Conservation (phyloP, 495 filamentous ascomycete genomes). For the Daldinia caldariorum region DNA sequence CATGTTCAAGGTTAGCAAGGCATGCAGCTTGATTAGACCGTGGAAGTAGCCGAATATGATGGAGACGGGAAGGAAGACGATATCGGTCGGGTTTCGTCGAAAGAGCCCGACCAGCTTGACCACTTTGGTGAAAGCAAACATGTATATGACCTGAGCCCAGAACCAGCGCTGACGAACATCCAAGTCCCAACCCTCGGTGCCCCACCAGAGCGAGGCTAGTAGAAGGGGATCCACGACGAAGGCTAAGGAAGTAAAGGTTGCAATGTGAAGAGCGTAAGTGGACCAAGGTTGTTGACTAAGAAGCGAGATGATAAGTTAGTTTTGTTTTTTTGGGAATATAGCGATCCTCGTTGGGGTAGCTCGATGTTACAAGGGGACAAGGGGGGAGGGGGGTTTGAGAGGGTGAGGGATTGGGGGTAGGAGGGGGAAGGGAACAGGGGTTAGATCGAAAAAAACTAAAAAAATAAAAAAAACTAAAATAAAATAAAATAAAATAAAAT, state of each 20-base stretch:
- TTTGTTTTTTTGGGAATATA: not conserved
- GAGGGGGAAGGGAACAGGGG: constrained; percentile 9
- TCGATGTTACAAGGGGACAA: constrained; percentile 7
- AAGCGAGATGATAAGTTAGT: constrained; percentile 30
- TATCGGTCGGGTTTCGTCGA: constrained; percentile 64
- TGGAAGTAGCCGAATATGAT: constrained; percentile 70
- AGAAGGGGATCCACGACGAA: constrained; percentile 64
- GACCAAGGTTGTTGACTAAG: constrained; percentile 66
- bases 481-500: too few species aligned
- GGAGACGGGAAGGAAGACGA: constrained; percentile 63
- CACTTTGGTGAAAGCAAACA: constrained; percentile 63
- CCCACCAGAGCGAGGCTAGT: constrained; percentile 56
- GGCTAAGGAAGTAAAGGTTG: constrained; percentile 67
- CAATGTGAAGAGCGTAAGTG: constrained; percentile 69
- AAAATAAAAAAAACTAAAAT: too few species aligned
- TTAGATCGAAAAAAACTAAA: not conserved
- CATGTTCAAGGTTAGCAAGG: constrained; percentile 60
- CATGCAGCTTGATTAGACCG: constrained; percentile 69
- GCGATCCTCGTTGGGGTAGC: constrained; percentile 23
- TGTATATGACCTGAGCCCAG: constrained; percentile 58
- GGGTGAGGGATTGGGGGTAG: too few species aligned
- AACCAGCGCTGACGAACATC: constrained; percentile 56
- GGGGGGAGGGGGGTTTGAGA: too few species aligned
- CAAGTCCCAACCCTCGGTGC: constrained; percentile 55
- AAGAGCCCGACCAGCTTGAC: constrained; percentile 70